These are phyloP conservation scores for Herpetomonas tarakana DNA, from an alignment of 208 protist species.

Conservation along the genomic window DNA sequence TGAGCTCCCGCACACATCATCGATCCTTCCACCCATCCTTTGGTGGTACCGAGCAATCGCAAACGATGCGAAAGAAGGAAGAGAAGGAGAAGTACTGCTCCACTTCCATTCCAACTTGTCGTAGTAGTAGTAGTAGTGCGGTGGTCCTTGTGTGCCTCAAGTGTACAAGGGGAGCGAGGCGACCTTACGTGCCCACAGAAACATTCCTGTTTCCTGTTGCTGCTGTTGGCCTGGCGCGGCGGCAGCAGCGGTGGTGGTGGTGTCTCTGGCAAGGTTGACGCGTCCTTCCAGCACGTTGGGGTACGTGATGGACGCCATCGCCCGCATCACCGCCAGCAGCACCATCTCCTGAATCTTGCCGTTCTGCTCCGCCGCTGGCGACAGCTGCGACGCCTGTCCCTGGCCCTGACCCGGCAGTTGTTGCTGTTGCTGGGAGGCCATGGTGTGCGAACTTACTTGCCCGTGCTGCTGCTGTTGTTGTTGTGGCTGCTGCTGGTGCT, in stretches of 20 bases:
- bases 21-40: too few species aligned
- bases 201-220: conserved; percentile 10
- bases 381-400: background rate
- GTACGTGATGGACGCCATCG: conserved; percentile 60
- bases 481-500: background rate
- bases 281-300: conserved; percentile 53
- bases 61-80: too few species aligned
- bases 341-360: conserved; percentile 79
- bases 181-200: conserved; percentile 44
- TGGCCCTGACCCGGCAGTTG: background rate
- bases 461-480: background rate
- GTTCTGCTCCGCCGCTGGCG: conserved; percentile 19
- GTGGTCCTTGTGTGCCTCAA: too few species aligned
- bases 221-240: too few species aligned
- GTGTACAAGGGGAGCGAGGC: conserved; percentile 50
- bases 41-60: too few species aligned
- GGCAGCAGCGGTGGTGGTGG: background rate
- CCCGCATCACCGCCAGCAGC: conserved; percentile 46
- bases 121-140: too few species aligned
- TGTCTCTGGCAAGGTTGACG: conserved; percentile 8
- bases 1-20: too few species aligned
- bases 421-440: background rate
- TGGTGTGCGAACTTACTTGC: conserved; percentile 6
- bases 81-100: too few species aligned
- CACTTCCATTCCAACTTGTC: too few species aligned